Evolutionary conservation across 2,329 filamentous ascomycete species (phyloP).

Genomic region (Orbilia javanica): DNA sequence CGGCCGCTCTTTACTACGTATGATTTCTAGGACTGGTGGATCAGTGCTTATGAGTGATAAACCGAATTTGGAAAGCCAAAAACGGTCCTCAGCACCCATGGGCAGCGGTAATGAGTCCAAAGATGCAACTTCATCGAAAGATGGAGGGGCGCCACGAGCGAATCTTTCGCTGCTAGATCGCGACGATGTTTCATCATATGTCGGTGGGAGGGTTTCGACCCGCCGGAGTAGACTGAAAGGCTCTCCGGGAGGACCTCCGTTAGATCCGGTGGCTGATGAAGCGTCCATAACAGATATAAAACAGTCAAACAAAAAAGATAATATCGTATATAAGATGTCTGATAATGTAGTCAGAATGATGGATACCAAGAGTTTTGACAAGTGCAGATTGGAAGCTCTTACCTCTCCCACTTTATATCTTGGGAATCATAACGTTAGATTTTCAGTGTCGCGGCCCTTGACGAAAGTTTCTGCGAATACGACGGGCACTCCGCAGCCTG

Average conservation of each 20-base stretch:
- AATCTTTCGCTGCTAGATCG: conserved; percentile 23
- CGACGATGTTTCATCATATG: conserved; percentile 30
- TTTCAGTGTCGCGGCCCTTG: background rate
- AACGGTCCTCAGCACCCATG: conserved; percentile 26
- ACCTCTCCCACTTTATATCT: conserved; percentile 27
- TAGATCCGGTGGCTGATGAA: conserved; percentile 9
- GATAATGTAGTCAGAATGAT: conserved; percentile 5
- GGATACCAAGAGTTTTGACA: conserved; percentile 6
- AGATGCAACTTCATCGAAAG: conserved; percentile 45
- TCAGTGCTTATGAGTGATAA: conserved; percentile 35
- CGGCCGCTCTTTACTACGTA: conserved; percentile 37
- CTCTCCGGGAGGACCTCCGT: conserved; percentile 4
- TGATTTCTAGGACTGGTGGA: conserved; percentile 34
- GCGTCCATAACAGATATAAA: conserved; percentile 7
- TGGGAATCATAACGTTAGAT: background rate
- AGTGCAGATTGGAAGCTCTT: conserved; percentile 17
- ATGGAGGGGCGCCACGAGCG: conserved; percentile 24
- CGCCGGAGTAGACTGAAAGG: conserved; percentile 1
- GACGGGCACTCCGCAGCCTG: background rate
- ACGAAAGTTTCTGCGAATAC: background rate
- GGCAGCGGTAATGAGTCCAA: conserved; percentile 23
- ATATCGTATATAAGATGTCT: background rate
- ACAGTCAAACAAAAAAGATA: background rate
- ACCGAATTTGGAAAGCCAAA: conserved; percentile 45
- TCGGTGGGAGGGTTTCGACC: conserved; percentile 42